These are phyloP conservation scores for Blastocladiella britannica DNA, from an alignment of 192 early-diverging fungal species.

Conservation along the genomic window DNA sequence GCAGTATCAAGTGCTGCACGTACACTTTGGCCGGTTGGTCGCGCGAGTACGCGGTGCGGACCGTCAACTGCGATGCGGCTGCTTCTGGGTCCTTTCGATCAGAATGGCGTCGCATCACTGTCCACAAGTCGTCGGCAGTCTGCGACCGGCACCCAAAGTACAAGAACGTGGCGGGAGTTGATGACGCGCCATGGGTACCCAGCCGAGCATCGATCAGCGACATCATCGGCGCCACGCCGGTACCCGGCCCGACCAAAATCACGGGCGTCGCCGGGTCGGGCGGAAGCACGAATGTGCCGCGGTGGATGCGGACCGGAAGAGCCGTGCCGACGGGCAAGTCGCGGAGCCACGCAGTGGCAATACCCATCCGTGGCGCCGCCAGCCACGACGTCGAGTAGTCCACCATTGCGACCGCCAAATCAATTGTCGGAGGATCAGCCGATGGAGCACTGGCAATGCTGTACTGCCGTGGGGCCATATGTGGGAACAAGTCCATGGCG, in stretches of 20 bases:
- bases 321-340: conserved; percentile 16
- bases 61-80: conserved; percentile 25
- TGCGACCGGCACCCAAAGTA: conserved; percentile 67
- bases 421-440: conserved; percentile 19
- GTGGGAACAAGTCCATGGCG: conserved; percentile 65
- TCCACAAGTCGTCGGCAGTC: conserved; percentile 55
- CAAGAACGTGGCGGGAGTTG: conserved; percentile 34
- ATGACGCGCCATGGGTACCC: conserved; percentile 10
- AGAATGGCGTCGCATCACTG: too few relatives aligned
- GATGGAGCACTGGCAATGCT: conserved; percentile 57
- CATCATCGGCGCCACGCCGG: conserved; percentile 84
- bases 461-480: conserved; percentile 56
- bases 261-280: conserved; percentile 26
- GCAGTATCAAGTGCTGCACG: conserved; percentile 47
- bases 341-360: conserved; percentile 62
- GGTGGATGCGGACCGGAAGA: conserved; percentile 24
- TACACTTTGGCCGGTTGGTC: conserved; percentile 61
- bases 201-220: conserved; percentile 43
- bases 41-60: conserved; percentile 68
- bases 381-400: conserved; percentile 65
- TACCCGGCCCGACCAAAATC: conserved; percentile 49
- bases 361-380: conserved; percentile 45
- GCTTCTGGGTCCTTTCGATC: too few relatives aligned
- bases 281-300: conserved; percentile 48
- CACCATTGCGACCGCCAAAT: conserved; percentile 70